Base-by-base conservation (phyloP, 192 early-diverging fungal genomes). In the Backusella luteola region DNA sequence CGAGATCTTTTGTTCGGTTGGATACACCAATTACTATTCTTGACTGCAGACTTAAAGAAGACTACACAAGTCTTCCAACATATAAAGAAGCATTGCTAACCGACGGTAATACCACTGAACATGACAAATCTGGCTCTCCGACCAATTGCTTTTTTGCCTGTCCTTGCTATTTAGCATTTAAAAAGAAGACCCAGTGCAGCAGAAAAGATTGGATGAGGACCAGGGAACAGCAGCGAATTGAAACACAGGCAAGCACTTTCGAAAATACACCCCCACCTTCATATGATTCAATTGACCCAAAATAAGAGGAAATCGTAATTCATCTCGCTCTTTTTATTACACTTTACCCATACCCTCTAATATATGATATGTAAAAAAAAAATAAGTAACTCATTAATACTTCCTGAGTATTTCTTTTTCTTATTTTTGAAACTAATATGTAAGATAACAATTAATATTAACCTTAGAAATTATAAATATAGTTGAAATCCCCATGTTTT, bases 1-100 rank as follows among this genome's bases (percentile, higher is more conserved):
- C 32, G 15, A 19, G 3, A 68, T 23, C 36, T 9, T 23, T 53
- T 69, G 32, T 67, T 69, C 66, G 74, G 17, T 17, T 77, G 3
- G 69, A 77, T 8, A 71, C 70, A 19, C 76, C 76, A n/a, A 77
- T 77, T 35, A 77, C 76, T 14, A 77, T 77, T 39, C 69, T 77
- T 4, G 76, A 77, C 26, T 77, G 76, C 23, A 53, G 76, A 7
- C 69, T 77, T 19, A 77, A 77, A 38, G 76, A 77, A 63, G 76
- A 77, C 15, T 77, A 44, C 38, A 52, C 52, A 3, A 56, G 44
- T 26, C 69, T 77, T 34, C 76, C 76, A 23, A 77, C 76, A 3
- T 77, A 77, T n/a, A 38, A 71, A 26, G 52, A 53, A 0, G 76
- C 76, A 19, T 6, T 77, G 14, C 3, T 66, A 36, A 38, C 69